A percentile compares a stretch with the other conserved stretches of the same genome.
Conservation (phyloP, 371 early-diverging fungal species). For the Sporodiniella umbellata region DNA sequence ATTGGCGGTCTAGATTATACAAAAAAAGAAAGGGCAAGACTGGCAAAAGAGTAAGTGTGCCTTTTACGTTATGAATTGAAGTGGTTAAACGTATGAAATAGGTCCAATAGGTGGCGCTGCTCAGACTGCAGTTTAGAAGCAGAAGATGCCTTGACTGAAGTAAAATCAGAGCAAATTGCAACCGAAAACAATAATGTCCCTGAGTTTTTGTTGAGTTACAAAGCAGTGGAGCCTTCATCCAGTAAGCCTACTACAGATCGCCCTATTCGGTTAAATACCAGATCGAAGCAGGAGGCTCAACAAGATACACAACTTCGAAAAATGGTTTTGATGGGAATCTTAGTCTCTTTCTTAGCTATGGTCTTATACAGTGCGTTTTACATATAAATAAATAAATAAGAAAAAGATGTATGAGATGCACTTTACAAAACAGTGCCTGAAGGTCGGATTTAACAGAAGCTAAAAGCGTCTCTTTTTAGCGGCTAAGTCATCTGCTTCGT, state of each 20-base stretch:
- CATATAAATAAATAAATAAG: not conserved
- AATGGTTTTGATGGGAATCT: not conserved
- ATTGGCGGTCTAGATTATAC: constrained; percentile 82
- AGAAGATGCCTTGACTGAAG: constrained; percentile 23
- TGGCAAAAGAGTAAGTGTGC: constrained; percentile 57
- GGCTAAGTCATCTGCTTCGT: too few relatives aligned
- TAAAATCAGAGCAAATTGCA: constrained; percentile 1
- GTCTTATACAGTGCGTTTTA: not conserved
- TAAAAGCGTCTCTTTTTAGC: too few relatives aligned
- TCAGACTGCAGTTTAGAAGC: constrained; percentile 21
- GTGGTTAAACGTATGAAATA: not conserved
- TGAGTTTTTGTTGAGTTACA: constrained; percentile 17
- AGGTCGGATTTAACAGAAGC: too few relatives aligned
- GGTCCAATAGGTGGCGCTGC: constrained; percentile 32
- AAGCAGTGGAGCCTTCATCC: not conserved
- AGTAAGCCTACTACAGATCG: not conserved
- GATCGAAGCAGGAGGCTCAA: not conserved
- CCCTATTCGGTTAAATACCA: not conserved
- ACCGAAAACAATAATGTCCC: constrained; percentile 17
- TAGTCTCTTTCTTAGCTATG: not conserved
- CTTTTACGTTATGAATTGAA: not conserved
- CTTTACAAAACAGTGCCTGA: not conserved
- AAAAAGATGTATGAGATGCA: not conserved
- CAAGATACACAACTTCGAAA: not conserved
- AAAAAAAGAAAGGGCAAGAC: constrained; percentile 58